A percentile compares a stretch with the other conserved stretches of the same genome.
Evolutionary conservation across 2,329 filamentous ascomycete species (phyloP).

Genomic region (Aspergillus sp.): DNA sequence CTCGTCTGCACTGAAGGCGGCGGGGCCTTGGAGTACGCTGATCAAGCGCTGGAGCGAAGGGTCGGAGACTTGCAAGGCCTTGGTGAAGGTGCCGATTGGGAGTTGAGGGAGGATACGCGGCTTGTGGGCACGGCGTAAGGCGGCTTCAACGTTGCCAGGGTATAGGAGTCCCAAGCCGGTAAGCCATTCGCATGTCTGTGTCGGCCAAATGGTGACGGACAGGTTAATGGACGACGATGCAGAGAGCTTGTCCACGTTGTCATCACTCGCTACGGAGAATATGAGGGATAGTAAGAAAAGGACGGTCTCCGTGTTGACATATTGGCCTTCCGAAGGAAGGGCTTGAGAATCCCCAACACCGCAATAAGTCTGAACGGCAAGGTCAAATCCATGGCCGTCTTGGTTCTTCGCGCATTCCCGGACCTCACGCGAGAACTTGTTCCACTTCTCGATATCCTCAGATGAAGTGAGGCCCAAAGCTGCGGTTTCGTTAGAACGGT

Average conservation of each 20-base stretch:
- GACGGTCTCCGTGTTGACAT: conserved; percentile 38
- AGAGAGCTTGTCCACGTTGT: conserved; percentile 23
- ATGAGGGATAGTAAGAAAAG: conserved; percentile 41
- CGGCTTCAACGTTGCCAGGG: conserved; percentile 39
- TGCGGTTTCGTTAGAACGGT: conserved; percentile 28
- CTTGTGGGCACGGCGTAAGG: conserved; percentile 35
- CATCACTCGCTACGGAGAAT: conserved; percentile 30
- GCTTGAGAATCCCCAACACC: conserved; percentile 20
- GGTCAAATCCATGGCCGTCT: conserved; percentile 35
- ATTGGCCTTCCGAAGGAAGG: conserved; percentile 25
- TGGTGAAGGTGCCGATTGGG: conserved; percentile 38
- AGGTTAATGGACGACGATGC: conserved; percentile 29
- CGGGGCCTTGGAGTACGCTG: conserved; percentile 36
- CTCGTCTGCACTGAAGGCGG: conserved; percentile 38
- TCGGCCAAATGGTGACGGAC: conserved; percentile 37
- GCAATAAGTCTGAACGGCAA: conserved; percentile 32
- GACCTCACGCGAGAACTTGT: conserved; percentile 29
- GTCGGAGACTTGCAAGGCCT: conserved; percentile 41
- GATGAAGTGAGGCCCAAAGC: conserved; percentile 32
- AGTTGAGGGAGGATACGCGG: conserved; percentile 38
- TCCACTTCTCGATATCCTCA: conserved; percentile 37
- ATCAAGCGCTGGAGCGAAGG: conserved; percentile 39
- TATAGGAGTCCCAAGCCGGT: conserved; percentile 39
- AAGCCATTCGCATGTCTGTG: conserved; percentile 43
- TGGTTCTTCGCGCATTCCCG: conserved; percentile 27